Evolutionary conservation across 2,329 filamentous ascomycete species (phyloP).

Genomic region (Chaetoscypha palmicola): DNA sequence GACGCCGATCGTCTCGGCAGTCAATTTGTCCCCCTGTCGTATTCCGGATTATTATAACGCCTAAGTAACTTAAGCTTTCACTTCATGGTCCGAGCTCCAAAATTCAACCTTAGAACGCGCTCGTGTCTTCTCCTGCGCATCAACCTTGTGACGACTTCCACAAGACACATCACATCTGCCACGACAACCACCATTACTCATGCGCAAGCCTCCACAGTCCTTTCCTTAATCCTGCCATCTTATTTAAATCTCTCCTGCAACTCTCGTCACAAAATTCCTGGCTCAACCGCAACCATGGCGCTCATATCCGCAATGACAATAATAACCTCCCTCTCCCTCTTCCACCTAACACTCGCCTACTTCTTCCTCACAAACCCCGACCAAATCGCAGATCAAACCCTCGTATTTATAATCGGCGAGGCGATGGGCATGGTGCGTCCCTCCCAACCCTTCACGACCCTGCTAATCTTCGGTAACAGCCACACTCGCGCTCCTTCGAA

Average conservation of each 20-base stretch:
- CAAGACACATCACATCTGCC: neutral
- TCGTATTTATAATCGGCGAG: constrained; percentile 77
- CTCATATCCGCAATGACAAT: constrained; percentile 74
- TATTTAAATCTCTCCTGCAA: too few species aligned
- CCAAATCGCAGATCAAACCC: constrained; percentile 67
- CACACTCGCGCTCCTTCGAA: constrained; percentile 60
- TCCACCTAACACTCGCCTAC: constrained; percentile 76
- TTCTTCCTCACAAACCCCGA: constrained; percentile 72
- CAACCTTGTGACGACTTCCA: neutral
- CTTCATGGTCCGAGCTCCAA: neutral
- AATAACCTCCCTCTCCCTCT: constrained; percentile 73
- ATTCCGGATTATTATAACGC: constrained; percentile 6
- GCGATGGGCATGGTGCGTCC: constrained; percentile 68
- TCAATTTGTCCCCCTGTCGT: constrained; percentile 1
- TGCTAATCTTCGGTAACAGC: constrained; percentile 36
- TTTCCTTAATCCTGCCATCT: too few species aligned
- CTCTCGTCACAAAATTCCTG: neutral
- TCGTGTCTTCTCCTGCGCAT: too few species aligned
- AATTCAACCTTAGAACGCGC: too few species aligned
- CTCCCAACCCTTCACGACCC: neutral
- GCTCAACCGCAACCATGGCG: constrained; percentile 51
- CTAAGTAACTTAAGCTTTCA: constrained; percentile 8
- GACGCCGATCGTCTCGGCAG: neutral
- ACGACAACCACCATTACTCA: too few species aligned
- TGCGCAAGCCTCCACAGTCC: too few species aligned